These are phyloP conservation scores for Cyberlindnera maclurae DNA, from an alignment of 805 yeast species.

Conservation along the genomic window DNA sequence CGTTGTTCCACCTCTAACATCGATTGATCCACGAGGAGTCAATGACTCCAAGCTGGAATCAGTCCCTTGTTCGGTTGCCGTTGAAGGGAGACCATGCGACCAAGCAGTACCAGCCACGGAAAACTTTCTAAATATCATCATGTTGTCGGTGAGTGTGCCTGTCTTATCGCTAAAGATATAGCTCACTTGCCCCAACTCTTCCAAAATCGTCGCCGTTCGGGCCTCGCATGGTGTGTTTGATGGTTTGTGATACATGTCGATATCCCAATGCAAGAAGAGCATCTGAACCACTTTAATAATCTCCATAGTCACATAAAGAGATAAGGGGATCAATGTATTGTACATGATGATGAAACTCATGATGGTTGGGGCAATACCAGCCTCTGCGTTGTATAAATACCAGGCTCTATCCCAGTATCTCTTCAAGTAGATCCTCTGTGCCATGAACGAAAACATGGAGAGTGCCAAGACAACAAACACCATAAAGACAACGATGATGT, in stretches of 20 bases:
- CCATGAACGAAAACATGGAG: conserved; percentile 78
- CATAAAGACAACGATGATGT: conserved; percentile 81
- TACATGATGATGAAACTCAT: conserved; percentile 98
- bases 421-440: conserved; percentile 49
- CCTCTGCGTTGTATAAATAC: conserved; percentile 71
- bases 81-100: conserved; percentile 63
- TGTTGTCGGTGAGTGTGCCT: conserved; percentile 92
- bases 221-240: conserved; percentile 91
- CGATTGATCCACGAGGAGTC: conserved; percentile 28
- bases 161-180: conserved; percentile 95
- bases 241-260: conserved; percentile 86
- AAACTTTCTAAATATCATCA: conserved; percentile 86
- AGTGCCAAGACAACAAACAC: conserved; percentile 69
- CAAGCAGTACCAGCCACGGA: conserved; percentile 85
- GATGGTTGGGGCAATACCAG: conserved; percentile 79
- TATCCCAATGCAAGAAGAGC: conserved; percentile 75
- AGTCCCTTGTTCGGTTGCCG: no score
- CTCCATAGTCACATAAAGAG: conserved; percentile 94
- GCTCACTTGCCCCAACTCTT: conserved; percentile 94
- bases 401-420: conserved; percentile 43
- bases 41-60: no score
- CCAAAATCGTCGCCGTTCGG: conserved; percentile 89
- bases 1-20: conserved; percentile 33
- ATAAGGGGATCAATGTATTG: conserved; percentile 90
- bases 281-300: conserved; percentile 87